Evolutionary conservation across 306 rosid species (phyloP), one percentile per base, ranked within the genome.

Genomic region (Dryas octopetala): DNA sequence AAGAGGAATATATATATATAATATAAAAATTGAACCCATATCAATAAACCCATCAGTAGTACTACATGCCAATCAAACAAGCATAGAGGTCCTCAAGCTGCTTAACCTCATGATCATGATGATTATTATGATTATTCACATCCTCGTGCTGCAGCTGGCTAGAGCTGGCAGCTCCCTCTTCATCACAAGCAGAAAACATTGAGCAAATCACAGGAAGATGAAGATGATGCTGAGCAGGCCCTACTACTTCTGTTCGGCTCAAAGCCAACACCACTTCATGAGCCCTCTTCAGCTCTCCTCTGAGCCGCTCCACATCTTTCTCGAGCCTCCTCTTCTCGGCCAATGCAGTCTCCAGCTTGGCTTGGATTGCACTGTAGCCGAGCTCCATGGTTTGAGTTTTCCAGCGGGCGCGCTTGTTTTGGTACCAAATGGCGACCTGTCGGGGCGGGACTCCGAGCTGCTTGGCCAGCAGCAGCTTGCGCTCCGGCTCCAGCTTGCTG

Each of bases 341-440:
- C 58, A 88, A 11, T 7, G 86, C 85, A 26, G 16, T 72, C 63
- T 87, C 88, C 13, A 90, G 83, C 84, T 58, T 80, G 44, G 47
- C 38, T 59, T 82, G 90, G 26, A 90, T 77, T 4, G 76, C 76
- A 8, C 48, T 67, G 14, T 81, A 78, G 49, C 83, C 86, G 26
- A 76, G 70, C 88, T 90, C 92, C 4, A 90, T 85, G 82, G 46
- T 84, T 60, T 86, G 92, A 0, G 81, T 88, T 82, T 85, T 85
- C 87, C 89, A 84, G 48, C 96, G 76, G 1, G 92, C 92, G 44
- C 96, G 83, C 76, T 84, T 87, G 86, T 88, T 90, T 54, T 90
- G 89, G 82, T 84, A 90, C 96, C 96, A 90, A 23, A 90, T 71
- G 0, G 96, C 88, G 6, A 88, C 84, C 70, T 90, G 89, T 53